These are phyloP conservation scores for Solanum chaucha DNA, from an alignment of 257 asterid species.

Conservation along the genomic window DNA sequence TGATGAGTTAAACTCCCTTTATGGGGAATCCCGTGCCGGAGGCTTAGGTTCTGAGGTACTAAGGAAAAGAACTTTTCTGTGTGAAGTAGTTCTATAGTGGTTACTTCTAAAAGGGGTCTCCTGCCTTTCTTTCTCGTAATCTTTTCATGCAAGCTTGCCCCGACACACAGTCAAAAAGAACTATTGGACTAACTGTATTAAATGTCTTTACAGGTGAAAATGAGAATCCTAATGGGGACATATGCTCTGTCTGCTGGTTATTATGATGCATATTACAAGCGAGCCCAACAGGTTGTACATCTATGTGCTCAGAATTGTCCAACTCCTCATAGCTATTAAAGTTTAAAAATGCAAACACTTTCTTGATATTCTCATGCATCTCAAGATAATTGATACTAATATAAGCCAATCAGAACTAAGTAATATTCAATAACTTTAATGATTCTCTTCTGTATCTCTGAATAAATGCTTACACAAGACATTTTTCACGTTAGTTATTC, in stretches of 20 bases:
- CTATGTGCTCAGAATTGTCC: not conserved
- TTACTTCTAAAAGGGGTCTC: not conserved
- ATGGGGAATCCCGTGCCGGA: constrained; percentile 75
- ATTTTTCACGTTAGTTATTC: not conserved
- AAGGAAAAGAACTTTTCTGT: not conserved
- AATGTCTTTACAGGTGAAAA: constrained; percentile 57
- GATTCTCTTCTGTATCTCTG: not conserved
- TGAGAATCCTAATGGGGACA: constrained; percentile 96
- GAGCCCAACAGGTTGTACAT: constrained; percentile 82
- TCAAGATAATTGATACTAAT: not conserved
- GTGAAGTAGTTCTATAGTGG: not conserved
- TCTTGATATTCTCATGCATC: not conserved
- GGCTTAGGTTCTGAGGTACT: constrained; percentile 96
- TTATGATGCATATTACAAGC: constrained; percentile 96
- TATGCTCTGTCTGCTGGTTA: constrained; percentile 99
- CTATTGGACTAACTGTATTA: not conserved
- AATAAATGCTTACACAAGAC: not conserved
- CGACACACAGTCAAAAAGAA: not conserved
- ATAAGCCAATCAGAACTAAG: not conserved
- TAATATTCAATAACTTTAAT: not conserved
- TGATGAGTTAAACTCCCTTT: constrained; percentile 69
- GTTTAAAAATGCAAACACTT: not conserved
- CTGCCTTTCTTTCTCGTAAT: not conserved
- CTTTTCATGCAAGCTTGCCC: not conserved
- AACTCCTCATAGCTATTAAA: not conserved